Percentiles rank a stretch among this genome's conserved stretches.
phyloP scores from a whole-genome alignment of 805 yeast species.

The Yamadazyma sp. region DNA sequence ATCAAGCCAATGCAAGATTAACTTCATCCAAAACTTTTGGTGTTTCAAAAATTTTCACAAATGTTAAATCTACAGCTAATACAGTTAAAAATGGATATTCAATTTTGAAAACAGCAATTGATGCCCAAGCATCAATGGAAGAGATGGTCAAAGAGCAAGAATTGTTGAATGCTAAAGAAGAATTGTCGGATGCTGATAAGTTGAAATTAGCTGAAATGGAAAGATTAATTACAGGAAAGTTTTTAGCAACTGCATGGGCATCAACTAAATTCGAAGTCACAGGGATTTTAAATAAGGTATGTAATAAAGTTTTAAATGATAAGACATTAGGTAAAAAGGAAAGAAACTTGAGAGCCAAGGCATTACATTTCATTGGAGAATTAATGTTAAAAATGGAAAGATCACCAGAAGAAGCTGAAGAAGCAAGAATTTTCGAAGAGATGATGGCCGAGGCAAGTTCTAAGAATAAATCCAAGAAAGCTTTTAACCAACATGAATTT shows the following conservation, averaged over 20 bases:
- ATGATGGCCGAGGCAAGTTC: slow-evolving; percentile 80
- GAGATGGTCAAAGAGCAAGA: slow-evolving; percentile 74
- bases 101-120: slow-evolving; percentile 79
- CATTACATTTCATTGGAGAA: slow-evolving; percentile 67
- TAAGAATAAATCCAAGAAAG: slow-evolving; percentile 41
- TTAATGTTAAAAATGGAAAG: slow-evolving; percentile 66
- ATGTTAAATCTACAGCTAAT: slow-evolving; percentile 80
- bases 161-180: slow-evolving; percentile 27
- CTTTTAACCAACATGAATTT: slow-evolving; percentile 17
- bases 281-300: slow-evolving; percentile 76
- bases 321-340: slow-evolving; percentile 56
- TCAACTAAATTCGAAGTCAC: slow-evolving; percentile 87
- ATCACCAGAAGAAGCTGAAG: slow-evolving; percentile 87
- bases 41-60: slow-evolving; percentile 76
- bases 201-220: slow-evolving; percentile 65
- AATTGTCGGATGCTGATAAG: slow-evolving; percentile 33
- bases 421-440: slow-evolving; percentile 87
- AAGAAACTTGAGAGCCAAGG: slow-evolving; percentile 75
- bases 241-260: slow-evolving; percentile 93
- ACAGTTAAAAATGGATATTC: slow-evolving; percentile 80
- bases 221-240: slow-evolving; percentile 78
- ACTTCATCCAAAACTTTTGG: slow-evolving; percentile 83
- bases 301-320: slow-evolving; percentile 52
- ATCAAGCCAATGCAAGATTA: slow-evolving; percentile 70
- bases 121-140: slow-evolving; percentile 72